These are phyloP conservation scores for Lophiotrema nucula DNA, from an alignment of 495 filamentous ascomycete genomes.

Conservation along the genomic window DNA sequence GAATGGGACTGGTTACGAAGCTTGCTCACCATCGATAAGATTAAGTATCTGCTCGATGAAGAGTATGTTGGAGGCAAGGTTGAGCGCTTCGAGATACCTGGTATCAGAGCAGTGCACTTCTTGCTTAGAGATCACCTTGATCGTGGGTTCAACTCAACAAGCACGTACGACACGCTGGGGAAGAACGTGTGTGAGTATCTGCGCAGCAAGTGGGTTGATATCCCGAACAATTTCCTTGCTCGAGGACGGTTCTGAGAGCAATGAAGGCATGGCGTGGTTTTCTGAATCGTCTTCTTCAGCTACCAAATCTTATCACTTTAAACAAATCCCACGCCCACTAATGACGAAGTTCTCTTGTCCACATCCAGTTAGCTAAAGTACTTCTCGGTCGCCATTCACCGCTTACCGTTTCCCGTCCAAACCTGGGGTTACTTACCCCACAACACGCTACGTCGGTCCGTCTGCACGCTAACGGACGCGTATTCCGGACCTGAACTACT, in stretches of 20 bases:
- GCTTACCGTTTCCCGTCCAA: constrained; percentile 18
- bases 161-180: constrained; percentile 33
- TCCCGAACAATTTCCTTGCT: constrained; percentile 20
- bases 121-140: constrained; percentile 34
- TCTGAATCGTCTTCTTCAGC: too few relatives aligned
- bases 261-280: too few relatives aligned
- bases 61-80: constrained; percentile 44
- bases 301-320: too few relatives aligned
- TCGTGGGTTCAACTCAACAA: constrained; percentile 26
- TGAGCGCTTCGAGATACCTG: constrained; percentile 44
- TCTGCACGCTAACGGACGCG: constrained; percentile 1
- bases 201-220: constrained; percentile 19
- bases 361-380: too few relatives aligned
- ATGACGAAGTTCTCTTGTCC: too few relatives aligned
- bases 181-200: constrained; percentile 31
- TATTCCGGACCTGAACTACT: constrained; percentile 1
- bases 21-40: constrained; percentile 44
- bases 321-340: too few relatives aligned
- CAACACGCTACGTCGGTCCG: constrained; percentile 9
- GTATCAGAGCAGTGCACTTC: constrained; percentile 35
- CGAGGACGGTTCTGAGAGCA: constrained; percentile 13
- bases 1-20: constrained; percentile 54
- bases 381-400: too few relatives aligned
- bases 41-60: constrained; percentile 44
- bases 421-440: constrained; percentile 9